These are phyloP conservation scores for Penicillium taxi DNA, from an alignment of 495 filamentous ascomycete species.

Conservation along the genomic window DNA sequence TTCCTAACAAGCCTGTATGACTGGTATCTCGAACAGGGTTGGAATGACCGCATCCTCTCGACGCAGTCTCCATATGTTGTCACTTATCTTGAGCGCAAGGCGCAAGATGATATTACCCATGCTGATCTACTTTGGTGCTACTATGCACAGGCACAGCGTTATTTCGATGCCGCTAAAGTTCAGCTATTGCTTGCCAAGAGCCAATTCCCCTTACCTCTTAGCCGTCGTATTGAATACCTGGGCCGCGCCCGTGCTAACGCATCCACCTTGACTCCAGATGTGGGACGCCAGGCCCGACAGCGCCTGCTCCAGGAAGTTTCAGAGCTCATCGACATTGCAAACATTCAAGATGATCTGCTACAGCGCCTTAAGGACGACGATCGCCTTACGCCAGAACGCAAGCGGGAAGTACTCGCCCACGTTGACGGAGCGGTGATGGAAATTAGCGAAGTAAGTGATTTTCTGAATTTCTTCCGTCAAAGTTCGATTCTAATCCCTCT, in stretches of 20 bases:
- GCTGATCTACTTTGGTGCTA: conserved; percentile 92
- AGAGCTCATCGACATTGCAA: conserved; percentile 84
- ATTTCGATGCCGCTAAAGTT: conserved; percentile 77
- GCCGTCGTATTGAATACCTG: conserved; percentile 79
- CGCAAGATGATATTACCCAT: conserved; percentile 56
- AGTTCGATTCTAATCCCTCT: not conserved
- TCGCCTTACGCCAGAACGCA: conserved; percentile 54
- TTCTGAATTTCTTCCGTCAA: not conserved
- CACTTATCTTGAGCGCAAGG: conserved; percentile 72
- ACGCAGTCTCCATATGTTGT: conserved; percentile 77
- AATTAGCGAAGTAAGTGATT: conserved; percentile 61
- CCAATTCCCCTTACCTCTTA: conserved; percentile 63
- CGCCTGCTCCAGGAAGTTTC: conserved; percentile 71
- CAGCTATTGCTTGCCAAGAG: conserved; percentile 78
- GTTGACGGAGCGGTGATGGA: conserved; percentile 68
- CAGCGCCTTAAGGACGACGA: conserved; percentile 66
- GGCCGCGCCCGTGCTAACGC: conserved; percentile 82
- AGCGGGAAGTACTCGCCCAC: conserved; percentile 49
- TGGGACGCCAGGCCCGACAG: conserved; percentile 67
- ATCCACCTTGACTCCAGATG: conserved; percentile 61
- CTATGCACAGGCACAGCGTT: conserved; percentile 68
- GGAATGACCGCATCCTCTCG: conserved; percentile 73
- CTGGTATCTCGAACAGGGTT: conserved; percentile 82
- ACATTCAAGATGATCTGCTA: conserved; percentile 88
- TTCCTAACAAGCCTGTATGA: conserved; percentile 94